Base-by-base conservation (phyloP, 2,329 filamentous ascomycete species). In the Monosporascus sp. region DNA sequence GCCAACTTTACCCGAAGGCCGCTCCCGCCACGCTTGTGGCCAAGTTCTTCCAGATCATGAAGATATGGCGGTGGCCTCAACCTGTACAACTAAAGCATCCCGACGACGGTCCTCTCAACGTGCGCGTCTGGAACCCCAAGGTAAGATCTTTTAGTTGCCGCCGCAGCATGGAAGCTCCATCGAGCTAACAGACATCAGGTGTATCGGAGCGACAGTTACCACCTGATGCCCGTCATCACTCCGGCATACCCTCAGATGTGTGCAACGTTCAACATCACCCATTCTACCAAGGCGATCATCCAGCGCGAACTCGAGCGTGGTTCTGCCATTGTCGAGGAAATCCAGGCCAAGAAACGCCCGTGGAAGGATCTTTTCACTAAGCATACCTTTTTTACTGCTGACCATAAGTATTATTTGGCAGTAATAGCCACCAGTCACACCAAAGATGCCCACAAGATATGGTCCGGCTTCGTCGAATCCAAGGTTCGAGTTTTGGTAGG, bases 201-300 rank as follows among this genome's bases (percentile, higher is more conserved):
- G 31, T 95, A 96, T 69, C 84, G 85, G 56, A 82, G 84, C 52
- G 94, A 97, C 70, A 82, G 83, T 44, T 89, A 85, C 60, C 93
- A 97, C 70, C 77, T 97, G 50, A 99, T 99, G 94, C 94, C 94
- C 27, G 90, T 99, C 70, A 97, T 99, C 65, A 99, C 94, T 1
- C 94, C 94, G 1, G 92, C 94, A 1, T 97, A 97, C 68, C 94
- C 94, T 3, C 95, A 91, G 49, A 97, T 97, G 92, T 97, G 94
- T 70, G 88, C 94, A 2, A 97, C 94, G 0, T 94, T 96, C 75
- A 97, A 96, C 65, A 87, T 99, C 56, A 92, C 89, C 3, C 78
- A 83, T 59, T 97, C 93, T 1, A 95, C 91, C 2, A 90, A 91
- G 75, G 77, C 82, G 7, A 84, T 97, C 49, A 91, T 99, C 65